These are phyloP conservation scores for Pseudonectria buxi DNA, from an alignment of 2,329 filamentous ascomycete genomes.

Conservation along the genomic window DNA sequence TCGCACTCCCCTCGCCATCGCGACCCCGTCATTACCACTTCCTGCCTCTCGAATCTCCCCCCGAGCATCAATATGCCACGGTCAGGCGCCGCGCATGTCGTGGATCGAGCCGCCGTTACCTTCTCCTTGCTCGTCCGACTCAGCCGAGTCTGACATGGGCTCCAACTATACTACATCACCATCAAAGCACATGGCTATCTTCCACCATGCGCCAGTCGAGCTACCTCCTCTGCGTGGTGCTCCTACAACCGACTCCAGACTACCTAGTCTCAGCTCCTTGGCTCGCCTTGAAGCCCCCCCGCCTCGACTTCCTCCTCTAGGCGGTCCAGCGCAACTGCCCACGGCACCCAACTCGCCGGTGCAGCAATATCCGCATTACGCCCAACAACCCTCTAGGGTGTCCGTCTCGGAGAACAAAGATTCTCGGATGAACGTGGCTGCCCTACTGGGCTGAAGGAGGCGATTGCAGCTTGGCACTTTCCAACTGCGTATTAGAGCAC, in stretches of 20 bases:
- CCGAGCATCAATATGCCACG: slow-evolving; percentile 5
- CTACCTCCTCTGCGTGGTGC: slow-evolving; percentile 30
- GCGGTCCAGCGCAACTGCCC: slow-evolving; percentile 16
- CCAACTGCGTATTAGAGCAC: too few species aligned
- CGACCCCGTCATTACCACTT: slow-evolving; percentile 11
- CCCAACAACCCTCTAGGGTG: slow-evolving; percentile 4
- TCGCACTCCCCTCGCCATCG: slow-evolving; percentile 25
- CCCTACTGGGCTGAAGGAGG: slow-evolving; percentile 13
- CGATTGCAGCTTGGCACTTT: not conserved
- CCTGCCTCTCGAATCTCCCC: slow-evolving; percentile 11
- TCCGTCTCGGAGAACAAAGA: slow-evolving; percentile 7
- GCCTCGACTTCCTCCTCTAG: slow-evolving; percentile 10
- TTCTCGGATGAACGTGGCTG: slow-evolving; percentile 18
- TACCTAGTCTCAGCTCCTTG: slow-evolving; percentile 23
- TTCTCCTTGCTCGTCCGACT: slow-evolving; percentile 34
- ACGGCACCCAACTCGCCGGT: slow-evolving; percentile 24
- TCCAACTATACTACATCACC: slow-evolving; percentile 58
- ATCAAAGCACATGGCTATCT: slow-evolving; percentile 26
- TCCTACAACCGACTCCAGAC: slow-evolving; percentile 11
- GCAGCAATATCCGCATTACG: slow-evolving; percentile 11
- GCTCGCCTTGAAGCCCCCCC: slow-evolving; percentile 8
- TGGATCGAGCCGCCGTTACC: slow-evolving; percentile 29
- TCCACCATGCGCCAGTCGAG: slow-evolving; percentile 34
- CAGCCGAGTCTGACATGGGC: slow-evolving; percentile 59
- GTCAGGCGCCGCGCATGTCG: slow-evolving; percentile 14